A percentile compares a stretch with the other conserved stretches of the same genome.
phyloP scores from a whole-genome alignment of 1,139 yeast species.

The Nakaseomyces delphensis region DNA sequence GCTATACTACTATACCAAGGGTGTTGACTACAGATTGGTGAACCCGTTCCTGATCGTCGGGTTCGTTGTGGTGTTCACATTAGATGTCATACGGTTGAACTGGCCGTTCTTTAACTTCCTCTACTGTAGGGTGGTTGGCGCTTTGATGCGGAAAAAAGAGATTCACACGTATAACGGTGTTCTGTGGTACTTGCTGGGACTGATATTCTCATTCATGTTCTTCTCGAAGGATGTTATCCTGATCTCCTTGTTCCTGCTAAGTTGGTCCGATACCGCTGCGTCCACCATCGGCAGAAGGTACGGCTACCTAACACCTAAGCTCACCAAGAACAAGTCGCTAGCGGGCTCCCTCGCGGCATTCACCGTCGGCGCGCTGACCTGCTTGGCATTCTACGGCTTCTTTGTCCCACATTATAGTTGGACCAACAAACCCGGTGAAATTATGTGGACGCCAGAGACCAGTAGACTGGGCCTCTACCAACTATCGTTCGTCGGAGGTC shows the following conservation, averaged over 20 bases:
- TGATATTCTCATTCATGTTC: constrained; percentile 55
- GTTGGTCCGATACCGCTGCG: constrained; percentile 98
- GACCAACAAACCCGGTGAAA: constrained; percentile 46
- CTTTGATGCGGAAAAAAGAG: constrained; percentile 77
- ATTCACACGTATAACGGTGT: constrained; percentile 68
- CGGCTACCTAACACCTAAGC: constrained; percentile 76
- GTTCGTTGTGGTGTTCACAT: constrained; percentile 46
- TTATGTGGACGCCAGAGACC: constrained; percentile 54
- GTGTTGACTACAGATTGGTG: constrained; percentile 47
- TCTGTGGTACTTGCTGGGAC: constrained; percentile 74
- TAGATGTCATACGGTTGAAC: constrained; percentile 63
- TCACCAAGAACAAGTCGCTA: constrained; percentile 64
- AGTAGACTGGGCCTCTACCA: constrained; percentile 46
- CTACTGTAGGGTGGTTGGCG: constrained; percentile 62
- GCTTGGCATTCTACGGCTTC: constrained; percentile 61
- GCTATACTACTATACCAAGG: constrained; percentile 58
- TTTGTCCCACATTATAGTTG: constrained; percentile 52
- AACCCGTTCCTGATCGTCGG: constrained; percentile 50
- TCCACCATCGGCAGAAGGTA: constrained; percentile 80
- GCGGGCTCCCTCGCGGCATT: constrained; percentile 90
- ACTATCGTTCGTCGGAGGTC: constrained; percentile 58
- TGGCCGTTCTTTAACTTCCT: constrained; percentile 51
- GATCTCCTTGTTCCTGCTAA: constrained; percentile 65
- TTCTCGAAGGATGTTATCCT: constrained; percentile 77
- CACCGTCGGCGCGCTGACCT: constrained; percentile 55